Evolutionary conservation across 1,284 basidiomycete genomes (phyloP), one percentile per base, ranked within the genome.

Genomic region (Apiotrichum veenhuisii): DNA sequence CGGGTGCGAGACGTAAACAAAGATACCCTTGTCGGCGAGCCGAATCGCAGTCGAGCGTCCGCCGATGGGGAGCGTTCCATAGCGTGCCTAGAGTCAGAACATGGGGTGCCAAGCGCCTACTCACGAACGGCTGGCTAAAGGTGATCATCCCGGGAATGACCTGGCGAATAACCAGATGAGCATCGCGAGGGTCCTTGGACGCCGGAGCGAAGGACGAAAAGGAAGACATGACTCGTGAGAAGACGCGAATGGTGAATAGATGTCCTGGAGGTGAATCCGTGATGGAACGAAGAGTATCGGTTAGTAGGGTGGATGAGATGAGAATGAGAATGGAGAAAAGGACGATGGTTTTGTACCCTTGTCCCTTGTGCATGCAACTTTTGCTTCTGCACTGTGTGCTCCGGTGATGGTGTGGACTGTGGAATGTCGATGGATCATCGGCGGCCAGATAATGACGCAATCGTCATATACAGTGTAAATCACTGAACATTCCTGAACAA

Each of bases 1-100:
- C 0, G 89, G 88, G 3, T 90, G 90, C 2, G 89, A 93, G 1
- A 90, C 91, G 33, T 95, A 80, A 1, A 96, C 80, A 85, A 91
- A 94, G 25, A 96, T 84, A 5, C 83, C 85, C 20, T 86, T 85
- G 30, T 52, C 57, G 54, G 83, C 77, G 55, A 96, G 78, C 75
- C 82, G 85, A 70, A 96, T 81, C 1, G 91, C 92, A 0, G 89
- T 95, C 1, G 88, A 87, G 44, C 91, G 80, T 23, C 89, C 89
- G 1, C 91, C 91, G 26, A 91, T 77, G 4, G 87, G 88, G 34
- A 90, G 64, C 12, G 88, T 36, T 12, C 85, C 84, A 57, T 82
- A 83, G n/a, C 87, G 83, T 17, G 83, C 59, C 71, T 73, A 42
- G 5, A 10, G 17, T 45, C 22, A 54, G 23, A 27, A 15, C 9